Evolutionary conservation across 2,329 filamentous ascomycete genomes (phyloP), one percentile per base, ranked within the genome.

Genomic region (Fusarium virguliforme): DNA sequence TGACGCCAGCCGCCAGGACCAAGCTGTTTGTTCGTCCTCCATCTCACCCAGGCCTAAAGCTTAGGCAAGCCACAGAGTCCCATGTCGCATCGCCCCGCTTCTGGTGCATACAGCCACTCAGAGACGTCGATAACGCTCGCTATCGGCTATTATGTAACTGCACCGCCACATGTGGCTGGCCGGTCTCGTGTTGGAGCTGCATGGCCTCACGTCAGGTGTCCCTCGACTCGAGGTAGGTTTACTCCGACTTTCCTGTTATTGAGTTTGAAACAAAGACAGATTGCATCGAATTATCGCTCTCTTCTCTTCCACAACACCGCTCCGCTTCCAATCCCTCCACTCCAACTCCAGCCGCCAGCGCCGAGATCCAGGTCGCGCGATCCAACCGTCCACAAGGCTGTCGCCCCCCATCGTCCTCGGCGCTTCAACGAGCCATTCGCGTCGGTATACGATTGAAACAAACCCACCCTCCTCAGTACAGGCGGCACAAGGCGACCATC

Each of bases 101-200:
- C 68, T 54, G 41, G 32, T 35, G 15, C 40, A 43, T 26, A 26
- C 48, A 62, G 18, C 74, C 74, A 74, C 51, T 74, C 63, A 70
- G 8, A n/a, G 34, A 4, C 32, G 3, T 13, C 30, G 40, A 63
- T 68, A 60, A 69, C 61, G 55, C 28, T 34, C 30, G 2, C 72
- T 68, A 75, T 71, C 62, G 66, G 64, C 74, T 55, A 69, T 77
- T 76, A 78, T 75, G 77, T 77, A 79, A 77, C 50, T 51, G 62
- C 72, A 79, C 78, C 71, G 79, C 78, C 79, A 67, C 55, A 57
- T 3, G 65, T 73, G 74, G 70, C 67, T 71, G 46, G 8, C 55
- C 60, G 64, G 65, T 76, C 72, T 68, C 65, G 71, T 76, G 72
- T 74, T 69, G 60, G 57, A 60, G 69, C 65, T 69, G 53, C 61